Evolutionary conservation across 805 yeast species (phyloP), one percentile per base, ranked within the genome.

Genomic region (Ogataea haglerorum): DNA sequence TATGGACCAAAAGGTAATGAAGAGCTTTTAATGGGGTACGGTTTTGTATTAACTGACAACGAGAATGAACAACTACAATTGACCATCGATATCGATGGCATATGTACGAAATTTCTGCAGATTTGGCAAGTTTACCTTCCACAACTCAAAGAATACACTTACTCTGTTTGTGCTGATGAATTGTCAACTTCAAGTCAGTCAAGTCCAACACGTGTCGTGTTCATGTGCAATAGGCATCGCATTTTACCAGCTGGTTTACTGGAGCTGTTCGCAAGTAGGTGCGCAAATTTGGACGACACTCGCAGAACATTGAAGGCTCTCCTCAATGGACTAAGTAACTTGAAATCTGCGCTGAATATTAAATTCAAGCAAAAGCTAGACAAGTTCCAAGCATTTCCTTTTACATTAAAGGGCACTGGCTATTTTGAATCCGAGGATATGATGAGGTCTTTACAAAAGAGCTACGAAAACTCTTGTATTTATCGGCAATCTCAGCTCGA

Each of bases 1-100:
- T 89, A 90, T 60, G 97, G 96, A 2, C 78, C 85, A 39, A 89
- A 88, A 60, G 84, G 93, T 0, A 89, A 88, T 54, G 95, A 85
- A 48, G 95, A 87, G 48, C 61, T 89, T 19, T 60, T 90, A 5
- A 63, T 89, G 50, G 89, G 83, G 0, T 90, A 90, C 58, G 97
- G 97, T 0, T 90, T 90, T 61, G 73, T 79, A 8, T 35, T 80
- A 2, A 72, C 71, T 13, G 64, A 69, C 14, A 85, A 84, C 50
- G 64, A 65, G 8, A 77, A 77, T 25, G 91, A 85, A 47, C 54
- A 66, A 4, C 65, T 80, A 2, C 78, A 78, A 12, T 68, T 89
- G 31, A 72, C 83, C 5, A 67, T 88, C 42, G 77, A 77, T 53
- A 63, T 85, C 2, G 67, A 70, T 2, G 28, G 34, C 1, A 12